phyloP scores from a whole-genome alignment of 73 alveolate genomes.

The Tetrahymena borealis region DNA sequence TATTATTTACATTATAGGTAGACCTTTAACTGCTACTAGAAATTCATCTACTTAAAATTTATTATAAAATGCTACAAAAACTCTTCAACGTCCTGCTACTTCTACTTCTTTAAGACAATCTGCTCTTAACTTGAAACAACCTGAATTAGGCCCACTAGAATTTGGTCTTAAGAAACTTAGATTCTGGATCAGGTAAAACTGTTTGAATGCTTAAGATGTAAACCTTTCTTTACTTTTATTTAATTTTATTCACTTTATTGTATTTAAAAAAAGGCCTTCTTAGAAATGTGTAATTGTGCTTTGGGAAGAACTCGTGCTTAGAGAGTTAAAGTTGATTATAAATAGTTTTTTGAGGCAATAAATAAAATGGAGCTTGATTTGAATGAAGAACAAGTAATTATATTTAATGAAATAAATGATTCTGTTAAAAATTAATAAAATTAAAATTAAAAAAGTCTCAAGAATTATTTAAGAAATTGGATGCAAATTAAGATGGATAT shows the following conservation, averaged over 20 bases:
- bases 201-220: constrained; percentile 32
- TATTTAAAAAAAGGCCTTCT: not conserved
- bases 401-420: not conserved
- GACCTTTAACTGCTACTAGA: not conserved
- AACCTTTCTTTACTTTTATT: not conserved
- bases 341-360: constrained; percentile 24
- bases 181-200: constrained; percentile 26
- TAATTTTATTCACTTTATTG: not conserved
- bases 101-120: not conserved
- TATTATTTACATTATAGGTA: too few species aligned
- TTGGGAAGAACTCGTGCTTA: constrained; percentile 43
- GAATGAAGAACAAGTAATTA: constrained; percentile 11
- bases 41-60: not conserved
- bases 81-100: not conserved
- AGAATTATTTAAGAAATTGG: constrained; percentile 34
- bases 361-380: constrained; percentile 12
- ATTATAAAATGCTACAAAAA: not conserved
- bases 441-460: not conserved
- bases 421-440: not conserved
- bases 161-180: constrained; percentile 34
- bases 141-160: not conserved
- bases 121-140: not conserved
- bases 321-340: constrained; percentile 18
- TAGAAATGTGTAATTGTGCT: constrained; percentile 32
- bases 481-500: constrained; percentile 51